These are phyloP conservation scores for Rubia peregrina DNA, from an alignment of 305 asterid genomes.

Conservation along the genomic window DNA sequence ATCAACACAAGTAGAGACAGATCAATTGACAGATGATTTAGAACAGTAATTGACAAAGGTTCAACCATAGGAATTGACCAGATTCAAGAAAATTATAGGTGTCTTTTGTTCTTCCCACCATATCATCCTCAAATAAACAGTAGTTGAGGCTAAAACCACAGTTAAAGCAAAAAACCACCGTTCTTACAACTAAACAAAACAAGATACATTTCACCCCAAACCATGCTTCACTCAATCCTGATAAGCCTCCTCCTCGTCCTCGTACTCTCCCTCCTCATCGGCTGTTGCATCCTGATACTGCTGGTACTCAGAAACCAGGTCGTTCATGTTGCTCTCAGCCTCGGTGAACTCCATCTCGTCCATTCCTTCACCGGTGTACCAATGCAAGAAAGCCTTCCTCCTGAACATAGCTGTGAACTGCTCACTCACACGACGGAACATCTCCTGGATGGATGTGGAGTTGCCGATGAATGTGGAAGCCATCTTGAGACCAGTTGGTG, in stretches of 20 bases:
- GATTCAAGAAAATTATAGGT: constrained; percentile 4
- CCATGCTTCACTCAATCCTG: constrained; percentile 10
- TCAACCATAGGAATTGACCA: background rate
- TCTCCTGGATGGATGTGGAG: constrained; percentile 39
- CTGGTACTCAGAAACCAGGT: constrained; percentile 39
- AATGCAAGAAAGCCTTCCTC: constrained; percentile 47
- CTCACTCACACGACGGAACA: constrained; percentile 42
- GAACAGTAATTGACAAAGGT: background rate
- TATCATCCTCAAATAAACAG: constrained; percentile 17
- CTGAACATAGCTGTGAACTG: constrained; percentile 45
- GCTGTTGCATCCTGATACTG: constrained; percentile 42
- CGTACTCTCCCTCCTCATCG: constrained; percentile 35
- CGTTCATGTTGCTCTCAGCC: constrained; percentile 45
- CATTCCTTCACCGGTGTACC: constrained; percentile 46
- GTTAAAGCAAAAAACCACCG: constrained; percentile 14
- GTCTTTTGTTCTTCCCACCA: background rate
- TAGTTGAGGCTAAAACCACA: constrained; percentile 35
- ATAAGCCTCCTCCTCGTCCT: constrained; percentile 28
- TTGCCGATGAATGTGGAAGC: constrained; percentile 37
- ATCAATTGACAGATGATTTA: background rate
- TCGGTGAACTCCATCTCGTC: constrained; percentile 45
- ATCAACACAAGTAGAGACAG: background rate
- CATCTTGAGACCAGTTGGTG: constrained; percentile 42
- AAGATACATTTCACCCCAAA: constrained; percentile 2
- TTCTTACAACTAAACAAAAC: constrained; percentile 1